Base-by-base conservation (phyloP, 2,329 filamentous ascomycete species). In the Fusarium sp. region DNA sequence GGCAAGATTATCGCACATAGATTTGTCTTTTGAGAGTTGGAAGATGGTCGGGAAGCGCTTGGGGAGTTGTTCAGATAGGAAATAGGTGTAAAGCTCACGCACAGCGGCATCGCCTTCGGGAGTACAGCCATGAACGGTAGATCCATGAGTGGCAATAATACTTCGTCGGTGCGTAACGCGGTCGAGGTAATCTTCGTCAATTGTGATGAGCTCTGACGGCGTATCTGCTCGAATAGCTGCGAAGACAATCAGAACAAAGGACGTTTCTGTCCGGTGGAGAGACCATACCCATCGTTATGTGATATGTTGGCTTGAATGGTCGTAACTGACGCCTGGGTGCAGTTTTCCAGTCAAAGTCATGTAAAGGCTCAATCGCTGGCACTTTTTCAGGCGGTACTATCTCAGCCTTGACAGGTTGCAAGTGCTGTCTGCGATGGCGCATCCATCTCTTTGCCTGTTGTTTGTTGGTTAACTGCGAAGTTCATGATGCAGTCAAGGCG, bases 151-250 rank as follows among this genome's bases (percentile, higher is more conserved):
- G 13, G 65, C 55, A 42, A 88, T 81, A 15, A 85, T 79, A 1
- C 70, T 44, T 3, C 81, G 80, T 7, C 86, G 82, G 5, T 80
- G 72, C 2, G 68, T 79, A 31, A 89, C 80, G 4, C 85, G 82
- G 12, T 80, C 74, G 11, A 82, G 78, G 75, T 89, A 90, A 64
- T 86, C 83, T 41, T 76, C 78, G 72, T 90, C 88, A 22, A 90
- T 82, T 17, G 84, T 80, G 68, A 90, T 86, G 18, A 89, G 82
- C 17, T 89, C 83, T 0, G 86, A 86, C 0, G 85, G 84, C 0
- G 80, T 74, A 31, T 83, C 80, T 17, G 80, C 79, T 29, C 82
- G 82, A 5, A 88, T 76, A 5, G 81, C 86, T 87, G 17, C 0
- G 8, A 22, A 22, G 7, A 27, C 2, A 57, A 27, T 63, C 15